Percentiles rank a stretch among this genome's conserved stretches.
Evolutionary conservation across 805 yeast genomes (phyloP).

Genomic region (Priceomyces castillae): DNA sequence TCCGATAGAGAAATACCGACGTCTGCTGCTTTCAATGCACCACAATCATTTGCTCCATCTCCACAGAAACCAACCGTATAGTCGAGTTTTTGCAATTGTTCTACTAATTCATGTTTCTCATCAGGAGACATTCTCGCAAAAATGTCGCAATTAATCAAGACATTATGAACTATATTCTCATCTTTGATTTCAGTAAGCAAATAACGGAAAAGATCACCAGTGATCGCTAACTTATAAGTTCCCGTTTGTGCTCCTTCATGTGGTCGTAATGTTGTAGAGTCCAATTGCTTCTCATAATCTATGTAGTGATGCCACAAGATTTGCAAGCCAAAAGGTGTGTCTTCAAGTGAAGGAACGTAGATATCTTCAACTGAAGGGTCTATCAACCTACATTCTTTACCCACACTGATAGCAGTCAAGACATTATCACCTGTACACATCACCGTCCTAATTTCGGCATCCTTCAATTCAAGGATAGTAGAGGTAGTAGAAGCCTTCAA

Average conservation of each 20-base stretch:
- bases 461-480: conserved; percentile 56
- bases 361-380: conserved; percentile 31
- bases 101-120: conserved; percentile 94
- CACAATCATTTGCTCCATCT: conserved; percentile 99
- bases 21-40: conserved; percentile 96
- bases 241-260: conserved; percentile 21
- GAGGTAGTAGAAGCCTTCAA: conserved; percentile 65
- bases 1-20: conserved; percentile 95
- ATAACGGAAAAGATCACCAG: conserved; percentile 89
- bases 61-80: conserved; percentile 98
- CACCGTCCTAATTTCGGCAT: conserved; percentile 74
- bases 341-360: conserved; percentile 57
- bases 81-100: conserved; percentile 76
- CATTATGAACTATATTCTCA: conserved; percentile 39
- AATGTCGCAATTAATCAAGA: conserved; percentile 70
- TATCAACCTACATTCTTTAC: conserved; percentile 74
- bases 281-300: conserved; percentile 54
- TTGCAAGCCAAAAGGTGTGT: conserved; percentile 35
- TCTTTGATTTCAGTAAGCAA: conserved; percentile 57
- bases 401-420: conserved; percentile 92
- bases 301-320: conserved; percentile 70
- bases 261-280: conserved; percentile 61
- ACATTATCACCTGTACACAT: conserved; percentile 99
- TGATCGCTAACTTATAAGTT: conserved; percentile 71
- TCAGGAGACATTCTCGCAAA: conserved; percentile 99